Percentiles rank a stretch among this genome's conserved stretches.
These are phyloP conservation scores for Tylopilus rubrobrunneus DNA, from an alignment of 768 basidiomycete genomes.

Conservation along the genomic window DNA sequence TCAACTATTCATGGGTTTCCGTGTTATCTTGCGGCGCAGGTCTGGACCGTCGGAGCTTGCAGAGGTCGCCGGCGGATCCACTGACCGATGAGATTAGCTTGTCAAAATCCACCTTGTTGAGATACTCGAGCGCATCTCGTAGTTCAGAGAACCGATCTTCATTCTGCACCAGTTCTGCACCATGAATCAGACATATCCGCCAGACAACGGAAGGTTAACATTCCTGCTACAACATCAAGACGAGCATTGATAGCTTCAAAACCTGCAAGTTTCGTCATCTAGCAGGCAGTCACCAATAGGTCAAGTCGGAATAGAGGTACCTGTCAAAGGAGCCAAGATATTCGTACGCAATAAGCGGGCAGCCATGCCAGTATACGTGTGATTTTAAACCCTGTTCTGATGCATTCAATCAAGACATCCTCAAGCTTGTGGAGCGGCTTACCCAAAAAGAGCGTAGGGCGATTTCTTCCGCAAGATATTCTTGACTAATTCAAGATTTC, in stretches of 20 bases:
- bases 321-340: constrained; percentile 77
- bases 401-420: neutral
- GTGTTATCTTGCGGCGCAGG: too few species aligned
- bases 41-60: too few species aligned
- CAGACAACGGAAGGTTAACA: neutral
- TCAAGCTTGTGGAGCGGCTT: neutral
- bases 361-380: constrained; percentile 90
- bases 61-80: neutral
- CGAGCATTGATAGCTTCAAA: constrained; percentile 68
- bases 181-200: neutral
- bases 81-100: constrained; percentile 72
- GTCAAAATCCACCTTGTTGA: constrained; percentile 86
- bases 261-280: neutral
- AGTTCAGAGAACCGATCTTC: constrained; percentile 73
- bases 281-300: neutral
- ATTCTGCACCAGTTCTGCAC: constrained; percentile 65
- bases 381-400: constrained; percentile 58
- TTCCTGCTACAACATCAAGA: constrained; percentile 84
- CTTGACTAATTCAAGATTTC: constrained; percentile 83
- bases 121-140: constrained; percentile 60
- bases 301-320: constrained; percentile 32
- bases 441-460: constrained; percentile 79
- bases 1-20: too few species aligned
- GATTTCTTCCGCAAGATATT: constrained; percentile 70
- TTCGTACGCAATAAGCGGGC: constrained; percentile 73